Conservation (phyloP, 1,284 basidiomycete species). For the Cutaneotrichosporon cyanovorans region DNA sequence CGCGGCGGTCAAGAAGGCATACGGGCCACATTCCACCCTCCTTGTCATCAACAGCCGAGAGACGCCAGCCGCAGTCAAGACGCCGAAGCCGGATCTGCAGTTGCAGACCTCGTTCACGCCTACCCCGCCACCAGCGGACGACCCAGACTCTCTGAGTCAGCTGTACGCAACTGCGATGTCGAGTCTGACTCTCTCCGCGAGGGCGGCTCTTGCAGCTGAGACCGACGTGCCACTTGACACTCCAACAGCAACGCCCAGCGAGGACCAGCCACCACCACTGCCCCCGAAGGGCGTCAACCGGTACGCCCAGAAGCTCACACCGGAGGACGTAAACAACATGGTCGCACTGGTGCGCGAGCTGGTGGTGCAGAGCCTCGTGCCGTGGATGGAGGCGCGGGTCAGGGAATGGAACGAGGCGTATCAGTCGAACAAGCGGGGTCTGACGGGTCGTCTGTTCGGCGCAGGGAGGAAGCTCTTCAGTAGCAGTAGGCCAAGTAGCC, state of each 20-base stretch:
- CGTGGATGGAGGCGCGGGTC: slow-evolving; percentile 93
- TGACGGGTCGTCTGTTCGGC: slow-evolving; percentile 84
- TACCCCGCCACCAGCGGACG: slow-evolving; percentile 22
- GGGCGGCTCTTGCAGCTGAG: slow-evolving; percentile 19
- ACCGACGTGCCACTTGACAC: slow-evolving; percentile 9
- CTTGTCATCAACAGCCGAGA: slow-evolving; percentile 42
- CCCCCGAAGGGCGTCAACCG: too few relatives aligned
- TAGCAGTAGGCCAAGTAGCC: slow-evolving; percentile 36
- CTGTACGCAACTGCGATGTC: slow-evolving; percentile 39
- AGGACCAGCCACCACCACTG: too few relatives aligned
- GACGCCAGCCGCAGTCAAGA: slow-evolving; percentile 10
- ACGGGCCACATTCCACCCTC: slow-evolving; percentile 44
- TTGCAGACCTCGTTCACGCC: slow-evolving; percentile 19
- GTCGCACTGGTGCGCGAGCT: slow-evolving; percentile 82
- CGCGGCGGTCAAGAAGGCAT: slow-evolving; percentile 37
- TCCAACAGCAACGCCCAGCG: slow-evolving; percentile 14
- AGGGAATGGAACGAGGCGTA: slow-evolving; percentile 92
- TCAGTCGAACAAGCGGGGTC: slow-evolving; percentile 70
- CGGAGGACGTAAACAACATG: slow-evolving; percentile 71
- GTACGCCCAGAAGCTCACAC: slow-evolving; percentile 51
- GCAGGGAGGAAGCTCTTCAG: slow-evolving; percentile 52
- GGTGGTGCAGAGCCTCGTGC: slow-evolving; percentile 79
- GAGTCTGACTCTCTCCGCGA: slow-evolving; percentile 34
- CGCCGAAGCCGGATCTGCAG: slow-evolving; percentile 18
- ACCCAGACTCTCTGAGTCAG: slow-evolving; percentile 31